A percentile compares a stretch with the other conserved stretches of the same genome.
Conservation (phyloP, 2,329 filamentous ascomycete species). For the Monosporascus sp. region DNA sequence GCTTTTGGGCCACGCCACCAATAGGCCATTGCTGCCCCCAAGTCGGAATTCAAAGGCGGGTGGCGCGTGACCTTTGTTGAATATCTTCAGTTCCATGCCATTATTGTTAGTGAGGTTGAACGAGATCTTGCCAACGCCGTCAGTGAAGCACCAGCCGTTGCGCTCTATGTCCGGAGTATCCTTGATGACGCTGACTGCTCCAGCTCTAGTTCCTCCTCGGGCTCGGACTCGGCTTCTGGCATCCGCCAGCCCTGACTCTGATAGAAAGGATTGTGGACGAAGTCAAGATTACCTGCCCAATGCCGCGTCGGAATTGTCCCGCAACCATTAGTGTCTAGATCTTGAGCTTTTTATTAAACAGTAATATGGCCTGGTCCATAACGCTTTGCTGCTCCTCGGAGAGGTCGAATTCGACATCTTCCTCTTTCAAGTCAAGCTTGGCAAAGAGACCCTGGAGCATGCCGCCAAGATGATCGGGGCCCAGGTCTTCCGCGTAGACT, state of each 20-base stretch:
- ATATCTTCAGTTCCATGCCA: constrained; percentile 61
- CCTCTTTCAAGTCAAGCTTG: constrained; percentile 80
- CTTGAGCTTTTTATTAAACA: constrained; percentile 82
- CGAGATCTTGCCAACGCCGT: constrained; percentile 93
- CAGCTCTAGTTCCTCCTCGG: no score
- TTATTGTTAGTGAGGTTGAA: constrained; percentile 68
- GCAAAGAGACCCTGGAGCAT: constrained; percentile 77
- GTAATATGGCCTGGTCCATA: constrained; percentile 45
- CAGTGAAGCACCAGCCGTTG: constrained; percentile 72
- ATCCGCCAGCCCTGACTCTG: no score
- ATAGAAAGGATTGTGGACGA: no score
- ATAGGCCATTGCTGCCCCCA: constrained; percentile 85
- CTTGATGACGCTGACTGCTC: constrained; percentile 27
- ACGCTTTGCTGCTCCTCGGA: constrained; percentile 45
- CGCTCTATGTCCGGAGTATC: constrained; percentile 67
- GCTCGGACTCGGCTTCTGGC: no score
- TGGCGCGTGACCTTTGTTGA: constrained; percentile 52
- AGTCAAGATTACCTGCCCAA: no score
- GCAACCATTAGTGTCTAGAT: constrained; percentile 49
- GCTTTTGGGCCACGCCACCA: constrained; percentile 66
- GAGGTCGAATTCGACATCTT: constrained; percentile 72
- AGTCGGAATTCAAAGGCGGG: constrained; percentile 90
- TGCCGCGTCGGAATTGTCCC: constrained; percentile 7
- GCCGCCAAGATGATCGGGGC: constrained; percentile 64
- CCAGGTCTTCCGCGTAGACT: constrained; percentile 82